phyloP scores from a whole-genome alignment of 2,329 filamentous ascomycete species.

The Pseudogymnoascus destructans region DNA sequence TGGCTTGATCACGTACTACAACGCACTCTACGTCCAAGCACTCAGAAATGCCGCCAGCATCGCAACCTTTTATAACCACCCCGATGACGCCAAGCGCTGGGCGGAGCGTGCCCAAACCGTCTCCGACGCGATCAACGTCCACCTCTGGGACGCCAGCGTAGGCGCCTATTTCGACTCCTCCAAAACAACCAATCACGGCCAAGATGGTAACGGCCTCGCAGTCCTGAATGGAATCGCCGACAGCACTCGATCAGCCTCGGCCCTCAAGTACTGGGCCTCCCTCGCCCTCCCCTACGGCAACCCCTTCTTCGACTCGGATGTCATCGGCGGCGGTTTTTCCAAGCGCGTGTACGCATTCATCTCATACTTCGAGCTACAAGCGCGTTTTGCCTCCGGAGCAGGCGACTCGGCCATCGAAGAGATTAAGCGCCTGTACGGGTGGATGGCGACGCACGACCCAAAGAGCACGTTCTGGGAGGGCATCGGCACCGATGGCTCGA shows the following conservation, averaged over 20 bases:
- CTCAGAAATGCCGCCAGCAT: conserved; percentile 33
- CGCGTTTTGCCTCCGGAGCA: conserved; percentile 31
- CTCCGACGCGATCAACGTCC: conserved; percentile 26
- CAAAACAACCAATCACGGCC: conserved; percentile 29
- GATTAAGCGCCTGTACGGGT: conserved; percentile 35
- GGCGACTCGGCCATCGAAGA: conserved; percentile 32
- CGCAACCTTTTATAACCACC: conserved; percentile 25
- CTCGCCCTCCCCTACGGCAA: conserved; percentile 34
- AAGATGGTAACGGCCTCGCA: conserved; percentile 38
- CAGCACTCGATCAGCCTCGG: conserved; percentile 22
- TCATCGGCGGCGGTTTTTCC: conserved; percentile 28
- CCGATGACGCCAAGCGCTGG: conserved; percentile 31
- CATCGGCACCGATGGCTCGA: conserved; percentile 30
- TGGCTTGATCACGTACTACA: conserved; percentile 40
- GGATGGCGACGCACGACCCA: conserved; percentile 36
- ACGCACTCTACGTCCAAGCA: conserved; percentile 36
- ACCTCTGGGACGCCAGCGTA: conserved; percentile 29
- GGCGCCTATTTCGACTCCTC: conserved; percentile 36
- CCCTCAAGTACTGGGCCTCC: conserved; percentile 30
- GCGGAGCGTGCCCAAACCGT: conserved; percentile 27
- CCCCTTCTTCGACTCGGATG: conserved; percentile 37
- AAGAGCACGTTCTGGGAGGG: conserved; percentile 39
- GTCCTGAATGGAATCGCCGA: conserved; percentile 30
- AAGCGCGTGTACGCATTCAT: conserved; percentile 38
- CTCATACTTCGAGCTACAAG: conserved; percentile 40